Evolutionary conservation across 768 basidiomycete genomes (phyloP), one percentile per base, ranked within the genome.

Genomic region (Postia placenta): DNA sequence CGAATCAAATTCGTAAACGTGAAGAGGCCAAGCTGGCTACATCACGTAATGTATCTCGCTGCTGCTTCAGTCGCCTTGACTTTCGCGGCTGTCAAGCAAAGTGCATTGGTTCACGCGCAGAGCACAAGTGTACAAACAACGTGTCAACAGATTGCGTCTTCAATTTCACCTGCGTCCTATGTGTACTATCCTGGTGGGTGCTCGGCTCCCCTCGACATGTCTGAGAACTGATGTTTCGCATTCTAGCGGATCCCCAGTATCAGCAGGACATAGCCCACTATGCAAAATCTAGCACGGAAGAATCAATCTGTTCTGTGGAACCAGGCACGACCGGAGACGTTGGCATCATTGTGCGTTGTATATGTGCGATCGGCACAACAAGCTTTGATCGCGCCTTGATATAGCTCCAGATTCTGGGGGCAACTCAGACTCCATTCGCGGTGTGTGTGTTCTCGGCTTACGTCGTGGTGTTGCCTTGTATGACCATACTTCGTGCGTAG

Each of bases 381-480:
- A 39, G 15, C 45, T 9, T 2, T 36, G 6, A 45, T 20, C 19
- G 28, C 36, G 45, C 30, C 12, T 4, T 27, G 11, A 7, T 36
- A 28, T 50, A 83, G 80, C 70, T 83, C 27, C 56, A 61, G 44
- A 73, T 80, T 37, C 48, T 83, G 2, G 74, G 67, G 2, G 60
- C 57, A 11, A 73, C 69, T 0, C 47, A 57, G 25, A 78, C 75
- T 1, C 71, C 78, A 1, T 83, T 84, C 51, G 80, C 79, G 11
- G 81, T 81, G 45, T 48, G 71, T 49, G 12, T n/a, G n/a, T n/a
- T n/a, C 12, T 17, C 12, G 36, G 7, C 5, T 37, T 14, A 4
- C 28, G 45, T 35, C 20, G 38, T 9, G 6, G 22, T 4, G 24
- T 27, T 20, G 11, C 27, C 22, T 22, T 30, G 19, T 19, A 19